Conservation (phyloP, 768 basidiomycete species). For the Asterophora parasitica region DNA sequence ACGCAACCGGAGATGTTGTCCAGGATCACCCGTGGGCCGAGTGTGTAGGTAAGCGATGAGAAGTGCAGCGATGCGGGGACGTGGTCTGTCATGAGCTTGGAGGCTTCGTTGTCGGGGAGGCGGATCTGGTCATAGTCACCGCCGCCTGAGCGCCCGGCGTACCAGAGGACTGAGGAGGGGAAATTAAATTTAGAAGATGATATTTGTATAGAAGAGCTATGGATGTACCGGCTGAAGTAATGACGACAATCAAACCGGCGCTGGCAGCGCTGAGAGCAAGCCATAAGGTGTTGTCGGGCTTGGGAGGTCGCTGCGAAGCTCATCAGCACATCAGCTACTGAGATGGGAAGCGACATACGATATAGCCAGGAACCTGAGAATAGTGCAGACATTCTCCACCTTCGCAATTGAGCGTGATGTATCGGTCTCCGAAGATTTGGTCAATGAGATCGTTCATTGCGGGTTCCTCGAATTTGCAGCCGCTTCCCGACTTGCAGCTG, state of each 20-base stretch:
- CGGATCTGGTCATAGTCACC: conserved; percentile 69
- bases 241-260: conserved; percentile 69
- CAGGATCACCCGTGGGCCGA: conserved; percentile 66
- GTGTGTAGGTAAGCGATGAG: conserved; percentile 73
- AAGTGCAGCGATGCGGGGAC: conserved; percentile 94
- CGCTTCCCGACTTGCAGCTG: conserved; percentile 63
- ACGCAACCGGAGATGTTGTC: conserved; percentile 78
- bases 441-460: conserved; percentile 96
- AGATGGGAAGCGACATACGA: conserved; percentile 36
- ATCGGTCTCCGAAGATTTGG: conserved; percentile 87
- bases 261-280: conserved; percentile 81
- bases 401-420: conserved; percentile 82
- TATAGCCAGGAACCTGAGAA: conserved; percentile 92
- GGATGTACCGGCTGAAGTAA: conserved; percentile 54
- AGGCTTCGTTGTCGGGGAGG: conserved; percentile 75
- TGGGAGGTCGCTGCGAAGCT: conserved; percentile 55
- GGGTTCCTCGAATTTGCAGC: conserved; percentile 90
- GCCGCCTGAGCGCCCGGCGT: conserved; percentile 71
- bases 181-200: neutral
- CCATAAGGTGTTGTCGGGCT: conserved; percentile 79
- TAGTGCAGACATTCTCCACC: conserved; percentile 94
- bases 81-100: conserved; percentile 89
- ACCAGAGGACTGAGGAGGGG: conserved; percentile 67
- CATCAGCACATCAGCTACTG: neutral
- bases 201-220: neutral